Evolutionary conservation across 805 yeast species (phyloP).

Genomic region (Myxozyma melibiosi): DNA sequence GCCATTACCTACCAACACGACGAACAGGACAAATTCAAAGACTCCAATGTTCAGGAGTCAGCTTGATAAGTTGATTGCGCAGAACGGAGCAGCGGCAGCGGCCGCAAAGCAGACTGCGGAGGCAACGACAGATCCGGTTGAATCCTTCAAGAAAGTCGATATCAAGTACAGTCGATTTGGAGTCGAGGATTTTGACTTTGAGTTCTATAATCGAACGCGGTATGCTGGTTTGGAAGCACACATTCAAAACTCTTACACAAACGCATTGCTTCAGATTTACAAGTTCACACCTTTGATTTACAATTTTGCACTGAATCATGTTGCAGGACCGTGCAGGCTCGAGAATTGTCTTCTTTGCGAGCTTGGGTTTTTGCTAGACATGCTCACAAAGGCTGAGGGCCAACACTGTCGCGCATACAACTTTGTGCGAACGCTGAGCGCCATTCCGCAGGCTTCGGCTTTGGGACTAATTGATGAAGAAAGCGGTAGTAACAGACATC

Average conservation of each 20-base stretch:
- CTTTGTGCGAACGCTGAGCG: constrained; percentile 59
- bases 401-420: constrained; percentile 80
- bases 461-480: constrained; percentile 58
- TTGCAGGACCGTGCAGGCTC: constrained; percentile 57
- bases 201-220: constrained; percentile 61
- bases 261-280: constrained; percentile 77
- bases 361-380: constrained; percentile 85
- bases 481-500: constrained; percentile 2
- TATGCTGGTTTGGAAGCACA: constrained; percentile 90
- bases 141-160: constrained; percentile 63
- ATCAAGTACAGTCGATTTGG: constrained; percentile 88
- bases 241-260: constrained; percentile 73
- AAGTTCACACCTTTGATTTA: constrained; percentile 74
- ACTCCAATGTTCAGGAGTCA: constrained; percentile 35
- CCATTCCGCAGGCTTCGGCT: constrained; percentile 53
- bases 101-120: constrained; percentile 9
- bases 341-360: constrained; percentile 64
- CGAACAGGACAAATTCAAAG: constrained; percentile 17
- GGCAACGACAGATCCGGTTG: constrained; percentile 25
- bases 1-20: constrained; percentile 30
- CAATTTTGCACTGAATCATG: constrained; percentile 59
- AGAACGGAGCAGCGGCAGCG: constrained; percentile 3
- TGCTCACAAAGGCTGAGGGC: constrained; percentile 82
- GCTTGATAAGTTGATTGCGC: constrained; percentile 24
- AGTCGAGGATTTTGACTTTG: constrained; percentile 90